phyloP scores from a whole-genome alignment of 192 early-diverging fungal genomes.

The Coemansia guatemalensis region DNA sequence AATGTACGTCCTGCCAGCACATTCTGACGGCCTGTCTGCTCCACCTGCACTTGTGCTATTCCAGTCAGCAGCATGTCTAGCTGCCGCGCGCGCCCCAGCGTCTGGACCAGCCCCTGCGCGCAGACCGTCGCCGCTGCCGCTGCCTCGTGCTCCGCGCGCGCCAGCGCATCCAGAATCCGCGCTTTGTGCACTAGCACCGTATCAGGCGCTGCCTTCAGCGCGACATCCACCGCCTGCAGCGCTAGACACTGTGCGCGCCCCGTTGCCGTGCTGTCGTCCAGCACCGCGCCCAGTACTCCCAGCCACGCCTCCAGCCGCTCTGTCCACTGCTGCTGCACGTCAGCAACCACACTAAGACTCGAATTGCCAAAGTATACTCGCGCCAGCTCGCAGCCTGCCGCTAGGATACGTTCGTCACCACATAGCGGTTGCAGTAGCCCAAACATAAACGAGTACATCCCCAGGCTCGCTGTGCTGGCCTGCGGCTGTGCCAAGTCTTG shows the following conservation, averaged over 20 bases:
- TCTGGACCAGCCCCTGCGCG: conserved; percentile 20
- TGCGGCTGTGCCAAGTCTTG: conserved; percentile 14
- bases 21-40: conserved; percentile 3
- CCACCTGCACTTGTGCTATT: conserved; percentile 10
- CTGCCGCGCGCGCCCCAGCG: conserved; percentile 28
- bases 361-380: conserved; percentile 30
- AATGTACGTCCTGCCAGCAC: conserved; percentile 23
- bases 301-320: conserved; percentile 34
- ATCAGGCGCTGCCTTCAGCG: conserved; percentile 36
- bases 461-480: conserved; percentile 25
- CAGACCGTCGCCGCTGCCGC: not conserved
- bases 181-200: conserved; percentile 19
- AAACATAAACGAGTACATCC: conserved; percentile 32
- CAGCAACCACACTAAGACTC: conserved; percentile 29
- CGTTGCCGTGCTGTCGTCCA: conserved; percentile 4
- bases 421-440: conserved; percentile 10
- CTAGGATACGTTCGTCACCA: conserved; percentile 16
- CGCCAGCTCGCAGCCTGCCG: conserved; percentile 24
- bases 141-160: conserved; percentile 13
- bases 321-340: conserved; percentile 21
- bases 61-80: conserved; percentile 29
- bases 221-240: conserved; percentile 22
- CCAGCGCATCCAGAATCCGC: conserved; percentile 18
- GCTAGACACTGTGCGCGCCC: conserved; percentile 12
- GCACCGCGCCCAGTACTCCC: conserved; percentile 5